Conservation (phyloP, 2,329 filamentous ascomycete species). For the Cryphonectria radicalis region DNA sequence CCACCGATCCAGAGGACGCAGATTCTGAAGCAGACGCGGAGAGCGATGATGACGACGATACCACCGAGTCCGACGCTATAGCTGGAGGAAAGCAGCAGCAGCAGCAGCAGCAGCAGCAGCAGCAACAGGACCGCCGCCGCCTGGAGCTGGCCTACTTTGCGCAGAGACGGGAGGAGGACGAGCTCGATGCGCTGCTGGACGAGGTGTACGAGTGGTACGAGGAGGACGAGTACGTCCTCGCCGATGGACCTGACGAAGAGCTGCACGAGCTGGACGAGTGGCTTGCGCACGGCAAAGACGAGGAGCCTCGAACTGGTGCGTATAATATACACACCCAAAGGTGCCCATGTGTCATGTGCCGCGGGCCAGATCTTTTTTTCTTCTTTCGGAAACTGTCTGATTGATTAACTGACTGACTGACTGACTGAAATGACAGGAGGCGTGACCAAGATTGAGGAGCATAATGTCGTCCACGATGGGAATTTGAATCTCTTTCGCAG, state of each 20-base stretch:
- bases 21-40: background rate
- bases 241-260: background rate
- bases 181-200: background rate
- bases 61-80: background rate
- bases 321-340: too few species aligned
- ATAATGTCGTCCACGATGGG: background rate
- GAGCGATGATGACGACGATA: background rate
- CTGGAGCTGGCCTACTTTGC: background rate
- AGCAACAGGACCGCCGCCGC: background rate
- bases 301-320: background rate
- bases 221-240: background rate
- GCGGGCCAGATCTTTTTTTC: background rate
- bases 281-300: background rate
- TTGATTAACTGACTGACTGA: too few species aligned
- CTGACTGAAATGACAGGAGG: background rate
- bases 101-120: background rate
- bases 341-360: background rate
- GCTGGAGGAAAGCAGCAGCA: background rate
- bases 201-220: slow-evolving; percentile 4
- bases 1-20: background rate
- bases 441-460: background rate
- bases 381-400: too few species aligned
- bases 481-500: background rate
- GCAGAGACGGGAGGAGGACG: background rate
- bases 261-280: background rate